Evolutionary conservation across 805 yeast genomes (phyloP).

Genomic region (Candida tammaniensis): DNA sequence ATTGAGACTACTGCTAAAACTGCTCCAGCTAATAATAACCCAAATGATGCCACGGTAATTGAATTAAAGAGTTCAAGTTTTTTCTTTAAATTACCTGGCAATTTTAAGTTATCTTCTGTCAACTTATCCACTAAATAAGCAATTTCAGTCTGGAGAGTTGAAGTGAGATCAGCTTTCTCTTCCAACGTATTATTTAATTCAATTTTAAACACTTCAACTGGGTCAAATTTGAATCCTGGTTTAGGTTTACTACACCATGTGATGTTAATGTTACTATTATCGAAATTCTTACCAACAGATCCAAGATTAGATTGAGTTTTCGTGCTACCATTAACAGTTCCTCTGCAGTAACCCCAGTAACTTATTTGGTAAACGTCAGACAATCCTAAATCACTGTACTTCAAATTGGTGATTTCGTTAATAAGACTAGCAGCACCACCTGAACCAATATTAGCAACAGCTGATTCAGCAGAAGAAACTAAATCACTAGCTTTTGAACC

Average conservation of each 20-base stretch:
- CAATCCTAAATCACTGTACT: constrained; percentile 33
- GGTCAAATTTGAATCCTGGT: constrained; percentile 57
- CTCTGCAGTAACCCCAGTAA: constrained; percentile 45
- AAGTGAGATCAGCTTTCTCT: constrained; percentile 21
- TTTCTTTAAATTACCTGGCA: constrained; percentile 54
- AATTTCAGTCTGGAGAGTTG: constrained; percentile 20
- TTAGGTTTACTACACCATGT: constrained; percentile 54
- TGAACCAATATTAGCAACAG: constrained; percentile 10
- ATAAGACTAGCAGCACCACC: constrained; percentile 4
- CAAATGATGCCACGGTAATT: constrained; percentile 58
- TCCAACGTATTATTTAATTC: constrained; percentile 30
- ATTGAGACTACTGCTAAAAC: constrained; percentile 42
- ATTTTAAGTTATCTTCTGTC: constrained; percentile 29
- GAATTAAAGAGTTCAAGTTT: constrained; percentile 44
- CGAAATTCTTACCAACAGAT: constrained; percentile 17
- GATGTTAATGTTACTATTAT: constrained; percentile 32
- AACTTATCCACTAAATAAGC: constrained; percentile 21
- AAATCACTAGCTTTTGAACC: constrained; percentile 7
- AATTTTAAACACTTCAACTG: constrained; percentile 33
- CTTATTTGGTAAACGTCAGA: constrained; percentile 39
- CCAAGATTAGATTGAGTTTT: constrained; percentile 7
- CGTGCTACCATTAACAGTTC: constrained; percentile 14
- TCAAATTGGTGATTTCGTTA: constrained; percentile 14
- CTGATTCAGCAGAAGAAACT: constrained; percentile 1
- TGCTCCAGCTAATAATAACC: constrained; percentile 28